Conservation (phyloP, 2,329 filamentous ascomycete genomes). For the Corinectria fuckeliana region DNA sequence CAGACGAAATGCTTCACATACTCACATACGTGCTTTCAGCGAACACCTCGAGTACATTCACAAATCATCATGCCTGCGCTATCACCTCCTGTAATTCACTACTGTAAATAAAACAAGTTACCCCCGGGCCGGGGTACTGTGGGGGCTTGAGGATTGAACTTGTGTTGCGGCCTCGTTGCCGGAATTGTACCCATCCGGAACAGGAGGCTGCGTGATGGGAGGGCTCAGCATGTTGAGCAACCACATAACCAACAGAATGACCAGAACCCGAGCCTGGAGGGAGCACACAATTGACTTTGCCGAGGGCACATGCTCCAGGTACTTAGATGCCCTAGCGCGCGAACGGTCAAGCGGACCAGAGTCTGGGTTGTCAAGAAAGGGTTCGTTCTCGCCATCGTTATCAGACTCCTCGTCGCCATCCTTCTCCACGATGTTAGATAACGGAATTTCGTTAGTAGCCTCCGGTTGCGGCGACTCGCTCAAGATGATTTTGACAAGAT, state of each 20-base stretch:
- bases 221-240: conserved; percentile 13
- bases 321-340: neutral
- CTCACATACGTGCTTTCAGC: too few species aligned
- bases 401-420: neutral
- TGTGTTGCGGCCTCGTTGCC: neutral
- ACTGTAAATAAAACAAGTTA: neutral
- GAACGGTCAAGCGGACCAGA: neutral
- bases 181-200: conserved; percentile 4
- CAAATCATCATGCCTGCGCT: neutral
- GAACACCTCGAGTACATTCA: neutral
- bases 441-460: neutral
- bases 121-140: neutral
- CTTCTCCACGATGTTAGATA: neutral
- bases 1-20: too few species aligned
- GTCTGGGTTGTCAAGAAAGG: neutral
- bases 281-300: neutral
- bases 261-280: neutral
- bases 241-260: conserved; percentile 13
- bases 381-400: neutral
- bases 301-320: neutral
- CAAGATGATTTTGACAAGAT: neutral
- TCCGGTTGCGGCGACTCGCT: neutral
- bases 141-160: neutral
- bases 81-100: neutral
- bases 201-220: neutral